phyloP scores from a whole-genome alignment of 768 basidiomycete genomes.

The Amanita exitialis region DNA sequence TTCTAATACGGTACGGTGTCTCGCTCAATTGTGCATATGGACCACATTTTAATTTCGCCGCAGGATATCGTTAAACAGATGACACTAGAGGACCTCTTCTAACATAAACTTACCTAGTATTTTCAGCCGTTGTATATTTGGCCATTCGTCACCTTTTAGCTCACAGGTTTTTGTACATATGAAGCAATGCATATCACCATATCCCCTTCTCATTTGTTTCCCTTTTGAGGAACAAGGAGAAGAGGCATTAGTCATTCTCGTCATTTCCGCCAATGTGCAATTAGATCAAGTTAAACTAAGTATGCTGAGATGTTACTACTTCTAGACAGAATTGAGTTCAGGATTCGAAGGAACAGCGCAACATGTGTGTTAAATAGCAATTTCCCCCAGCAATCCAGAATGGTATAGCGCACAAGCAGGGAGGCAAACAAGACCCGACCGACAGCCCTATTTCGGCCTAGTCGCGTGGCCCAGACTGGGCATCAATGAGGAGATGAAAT shows the following conservation, averaged over 20 bases:
- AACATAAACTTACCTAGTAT: constrained; percentile 9
- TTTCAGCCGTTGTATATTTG: neutral
- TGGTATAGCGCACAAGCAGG: neutral
- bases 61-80: constrained; percentile 99
- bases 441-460: neutral
- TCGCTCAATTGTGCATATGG: constrained; percentile 7
- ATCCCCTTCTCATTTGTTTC: neutral
- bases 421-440: neutral
- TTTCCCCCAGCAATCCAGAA: neutral
- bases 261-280: too few species aligned
- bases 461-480: neutral
- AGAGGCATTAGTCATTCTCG: too few species aligned
- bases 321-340: too few species aligned
- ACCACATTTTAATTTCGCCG: neutral
- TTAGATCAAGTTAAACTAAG: too few species aligned
- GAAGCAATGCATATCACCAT: constrained; percentile 1
- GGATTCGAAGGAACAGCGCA: too few species aligned
- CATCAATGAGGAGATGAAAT: neutral
- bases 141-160: too few species aligned
- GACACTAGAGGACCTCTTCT: constrained; percentile 93
- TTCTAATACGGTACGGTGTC: constrained; percentile 77
- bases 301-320: too few species aligned
- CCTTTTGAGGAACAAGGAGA: neutral
- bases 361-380: too few species aligned
- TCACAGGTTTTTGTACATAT: constrained; percentile 4